Conservation (phyloP, 768 basidiomycete genomes). For the Chiua virens region DNA sequence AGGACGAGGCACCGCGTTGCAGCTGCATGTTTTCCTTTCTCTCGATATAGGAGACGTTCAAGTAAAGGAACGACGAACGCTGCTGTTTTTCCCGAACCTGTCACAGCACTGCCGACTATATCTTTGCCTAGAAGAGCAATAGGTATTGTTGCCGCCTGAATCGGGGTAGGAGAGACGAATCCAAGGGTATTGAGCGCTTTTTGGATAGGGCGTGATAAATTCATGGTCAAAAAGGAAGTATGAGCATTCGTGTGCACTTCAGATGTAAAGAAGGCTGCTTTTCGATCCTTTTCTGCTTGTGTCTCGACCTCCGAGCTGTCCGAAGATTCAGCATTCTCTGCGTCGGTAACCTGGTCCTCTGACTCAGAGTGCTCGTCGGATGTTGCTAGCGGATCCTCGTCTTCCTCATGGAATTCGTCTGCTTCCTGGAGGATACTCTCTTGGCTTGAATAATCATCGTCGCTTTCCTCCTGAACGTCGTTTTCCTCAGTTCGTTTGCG, state of each 20-base stretch:
- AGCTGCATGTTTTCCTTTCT: slow-evolving; percentile 83
- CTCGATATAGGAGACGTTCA: slow-evolving; percentile 90
- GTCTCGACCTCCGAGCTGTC: slow-evolving; percentile 64
- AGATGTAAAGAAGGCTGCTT: slow-evolving; percentile 86
- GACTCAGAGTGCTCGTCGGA: slow-evolving; percentile 31
- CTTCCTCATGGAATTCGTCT: slow-evolving; percentile 32
- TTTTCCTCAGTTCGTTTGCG: slow-evolving; percentile 52
- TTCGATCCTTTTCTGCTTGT: slow-evolving; percentile 61
- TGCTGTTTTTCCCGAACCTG: slow-evolving; percentile 97
- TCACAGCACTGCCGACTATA: slow-evolving; percentile 92
- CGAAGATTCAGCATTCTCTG: slow-evolving; percentile 47
- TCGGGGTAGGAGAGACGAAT: slow-evolving; percentile 88
- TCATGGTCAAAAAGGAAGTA: slow-evolving; percentile 88
- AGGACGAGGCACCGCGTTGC: slow-evolving; percentile 89
- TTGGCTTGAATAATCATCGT: slow-evolving; percentile 3
- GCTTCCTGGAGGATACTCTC: slow-evolving; percentile 17
- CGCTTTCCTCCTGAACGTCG: slow-evolving; percentile 37
- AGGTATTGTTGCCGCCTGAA: slow-evolving; percentile 92
- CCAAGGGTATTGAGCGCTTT: slow-evolving; percentile 84
- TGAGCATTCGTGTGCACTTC: slow-evolving; percentile 53
- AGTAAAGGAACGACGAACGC: slow-evolving; percentile 95
- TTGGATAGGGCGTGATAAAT: slow-evolving; percentile 90
- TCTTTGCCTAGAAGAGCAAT: slow-evolving; percentile 94
- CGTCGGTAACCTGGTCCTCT: slow-evolving; percentile 28
- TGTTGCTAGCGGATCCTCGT: slow-evolving; percentile 34